These are phyloP conservation scores for Talaromyces stipitatus DNA, from an alignment of 495 filamentous ascomycete genomes.

Conservation along the genomic window DNA sequence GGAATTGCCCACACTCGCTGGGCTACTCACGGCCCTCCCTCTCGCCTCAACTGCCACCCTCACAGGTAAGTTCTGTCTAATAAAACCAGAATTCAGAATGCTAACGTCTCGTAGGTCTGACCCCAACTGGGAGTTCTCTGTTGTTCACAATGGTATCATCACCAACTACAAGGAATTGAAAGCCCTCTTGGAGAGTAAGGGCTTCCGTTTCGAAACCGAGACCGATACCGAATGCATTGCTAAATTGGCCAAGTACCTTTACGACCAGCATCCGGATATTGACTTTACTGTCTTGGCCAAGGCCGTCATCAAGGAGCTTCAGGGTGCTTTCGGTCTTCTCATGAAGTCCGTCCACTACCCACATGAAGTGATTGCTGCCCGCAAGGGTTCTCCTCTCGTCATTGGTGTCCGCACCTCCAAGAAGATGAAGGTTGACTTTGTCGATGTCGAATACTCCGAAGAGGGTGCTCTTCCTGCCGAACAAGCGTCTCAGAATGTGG, in stretches of 20 bases:
- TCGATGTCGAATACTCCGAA: slow-evolving; percentile 94
- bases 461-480: slow-evolving; percentile 84
- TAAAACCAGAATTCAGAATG: neutral
- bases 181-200: slow-evolving; percentile 85
- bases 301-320: slow-evolving; percentile 94
- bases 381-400: slow-evolving; percentile 95
- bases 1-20: slow-evolving; percentile 98
- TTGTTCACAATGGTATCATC: slow-evolving; percentile 99
- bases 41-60: slow-evolving; percentile 92
- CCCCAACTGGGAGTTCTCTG: slow-evolving; percentile 86
- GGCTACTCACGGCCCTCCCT: slow-evolving; percentile 95
- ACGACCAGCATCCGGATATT: slow-evolving; percentile 89
- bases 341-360: slow-evolving; percentile 98
- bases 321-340: slow-evolving; percentile 93
- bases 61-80: slow-evolving; percentile 68
- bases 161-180: slow-evolving; percentile 99
- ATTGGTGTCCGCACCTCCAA: slow-evolving; percentile 90
- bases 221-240: slow-evolving; percentile 99
- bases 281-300: slow-evolving; percentile 95
- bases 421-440: slow-evolving; percentile 99
- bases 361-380: slow-evolving; percentile 93
- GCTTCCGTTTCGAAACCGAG: slow-evolving; percentile 97
- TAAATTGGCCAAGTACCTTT: slow-evolving; percentile 96
- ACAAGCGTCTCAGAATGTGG: slow-evolving; percentile 91
- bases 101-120: slow-evolving; percentile 48